These are phyloP conservation scores for Retiboletus fuscus DNA, from an alignment of 1,284 basidiomycete genomes.

Conservation along the genomic window DNA sequence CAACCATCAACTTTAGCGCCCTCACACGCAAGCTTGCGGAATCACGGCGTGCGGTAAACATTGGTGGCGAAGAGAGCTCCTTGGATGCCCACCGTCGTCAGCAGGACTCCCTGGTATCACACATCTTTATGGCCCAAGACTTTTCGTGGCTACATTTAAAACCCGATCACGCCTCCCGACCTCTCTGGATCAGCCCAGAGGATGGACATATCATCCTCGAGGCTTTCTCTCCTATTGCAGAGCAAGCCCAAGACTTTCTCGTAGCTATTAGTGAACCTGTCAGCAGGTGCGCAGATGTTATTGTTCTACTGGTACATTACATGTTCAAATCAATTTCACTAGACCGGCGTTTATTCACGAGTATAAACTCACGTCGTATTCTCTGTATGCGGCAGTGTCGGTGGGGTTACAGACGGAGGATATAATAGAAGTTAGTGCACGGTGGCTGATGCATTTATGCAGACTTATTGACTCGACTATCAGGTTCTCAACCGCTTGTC, in stretches of 20 bases:
- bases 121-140: conserved; percentile 85
- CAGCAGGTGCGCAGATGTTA: conserved; percentile 80
- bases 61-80: conserved; percentile 56
- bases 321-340: conserved; percentile 44
- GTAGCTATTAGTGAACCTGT: conserved; percentile 99
- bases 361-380: conserved; percentile 98
- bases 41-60: conserved; percentile 59
- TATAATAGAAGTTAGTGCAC: conserved; percentile 90
- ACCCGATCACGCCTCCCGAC: conserved; percentile 88
- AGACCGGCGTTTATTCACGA: conserved; percentile 98
- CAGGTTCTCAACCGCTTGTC: conserved; percentile 88
- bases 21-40: conserved; percentile 80
- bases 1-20: conserved; percentile 85
- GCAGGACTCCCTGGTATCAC: conserved; percentile 78
- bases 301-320: conserved; percentile 44
- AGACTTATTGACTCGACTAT: conserved; percentile 22
- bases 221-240: conserved; percentile 95
- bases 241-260: conserved; percentile 98
- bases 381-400: conserved; percentile 97
- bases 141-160: conserved; percentile 89
- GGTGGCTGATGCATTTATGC: conserved; percentile 34
- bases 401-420: conserved; percentile 98
- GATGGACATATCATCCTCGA: conserved; percentile 95
- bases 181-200: conserved; percentile 95
- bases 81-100: conserved; percentile 72